Conservation (phyloP, 192 early-diverging fungal species). For the Coemansia sp. region DNA sequence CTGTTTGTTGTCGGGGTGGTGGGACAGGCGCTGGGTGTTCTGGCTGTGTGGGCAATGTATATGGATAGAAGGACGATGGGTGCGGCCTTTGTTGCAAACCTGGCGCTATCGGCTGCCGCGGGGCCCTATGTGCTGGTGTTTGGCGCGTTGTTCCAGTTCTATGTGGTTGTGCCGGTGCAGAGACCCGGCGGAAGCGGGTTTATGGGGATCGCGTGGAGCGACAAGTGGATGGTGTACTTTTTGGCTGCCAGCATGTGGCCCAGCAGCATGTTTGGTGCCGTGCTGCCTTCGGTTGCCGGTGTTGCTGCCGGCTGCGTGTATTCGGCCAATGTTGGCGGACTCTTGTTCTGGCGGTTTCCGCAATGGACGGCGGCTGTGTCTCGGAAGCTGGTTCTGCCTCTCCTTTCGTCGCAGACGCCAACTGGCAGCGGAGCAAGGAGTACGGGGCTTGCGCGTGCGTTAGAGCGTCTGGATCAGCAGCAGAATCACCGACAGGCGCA, state of each 20-base stretch:
- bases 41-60: not conserved
- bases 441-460: not conserved
- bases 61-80: not conserved
- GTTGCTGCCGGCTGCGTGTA: slow-evolving; percentile 18
- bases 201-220: slow-evolving; percentile 8
- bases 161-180: slow-evolving; percentile 9
- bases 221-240: slow-evolving; percentile 16
- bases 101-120: not conserved
- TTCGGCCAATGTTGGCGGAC: slow-evolving; percentile 17
- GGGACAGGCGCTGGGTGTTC: slow-evolving; percentile 9
- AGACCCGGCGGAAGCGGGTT: not conserved
- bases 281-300: slow-evolving; percentile 13
- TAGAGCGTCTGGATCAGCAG: not conserved
- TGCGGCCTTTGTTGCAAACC: slow-evolving; percentile 2
- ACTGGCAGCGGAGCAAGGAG: not conserved
- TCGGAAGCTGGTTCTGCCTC: slow-evolving; percentile 2
- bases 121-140: slow-evolving; percentile 21
- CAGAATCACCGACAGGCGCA: not conserved
- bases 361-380: not conserved
- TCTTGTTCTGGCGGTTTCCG: slow-evolving; percentile 24
- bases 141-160: slow-evolving; percentile 20
- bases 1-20: slow-evolving; percentile 17
- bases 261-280: not conserved
- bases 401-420: not conserved
- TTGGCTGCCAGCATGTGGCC: slow-evolving; percentile 6